Conservation (phyloP, 345 rosid species). For the Populus pruinosa region DNA sequence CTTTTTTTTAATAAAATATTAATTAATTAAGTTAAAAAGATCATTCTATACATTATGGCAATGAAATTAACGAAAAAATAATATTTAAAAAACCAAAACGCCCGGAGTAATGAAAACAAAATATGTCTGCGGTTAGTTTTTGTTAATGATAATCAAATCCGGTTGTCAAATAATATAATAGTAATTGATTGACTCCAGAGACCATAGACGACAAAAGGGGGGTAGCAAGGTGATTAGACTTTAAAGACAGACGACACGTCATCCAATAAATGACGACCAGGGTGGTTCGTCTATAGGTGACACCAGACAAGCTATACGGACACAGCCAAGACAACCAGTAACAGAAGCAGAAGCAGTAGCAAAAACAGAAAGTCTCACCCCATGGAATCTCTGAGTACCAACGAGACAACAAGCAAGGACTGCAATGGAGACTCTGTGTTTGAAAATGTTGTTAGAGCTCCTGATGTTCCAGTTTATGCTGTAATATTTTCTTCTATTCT, state of each 20-base stretch:
- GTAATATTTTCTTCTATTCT: constrained; percentile 20
- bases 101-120: no score
- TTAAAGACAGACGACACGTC: neutral
- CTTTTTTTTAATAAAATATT: no score
- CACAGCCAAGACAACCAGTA: neutral
- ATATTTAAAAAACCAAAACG: no score
- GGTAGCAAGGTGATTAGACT: neutral
- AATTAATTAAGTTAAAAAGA: no score
- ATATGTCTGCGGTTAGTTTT: no score
- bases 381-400: neutral
- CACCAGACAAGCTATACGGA: neutral
- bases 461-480: constrained; percentile 44
- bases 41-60: no score
- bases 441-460: constrained; percentile 33
- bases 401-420: neutral
- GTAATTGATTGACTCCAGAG: no score
- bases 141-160: no score
- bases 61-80: no score
- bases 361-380: neutral
- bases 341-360: neutral
- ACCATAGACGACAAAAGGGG: neutral
- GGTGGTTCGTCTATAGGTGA: no score
- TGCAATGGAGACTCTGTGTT: constrained; percentile 29
- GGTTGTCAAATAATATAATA: no score
- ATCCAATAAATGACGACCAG: no score